These are phyloP conservation scores for Botrytis deweyae DNA, from an alignment of 2,329 filamentous ascomycete genomes.

Conservation along the genomic window DNA sequence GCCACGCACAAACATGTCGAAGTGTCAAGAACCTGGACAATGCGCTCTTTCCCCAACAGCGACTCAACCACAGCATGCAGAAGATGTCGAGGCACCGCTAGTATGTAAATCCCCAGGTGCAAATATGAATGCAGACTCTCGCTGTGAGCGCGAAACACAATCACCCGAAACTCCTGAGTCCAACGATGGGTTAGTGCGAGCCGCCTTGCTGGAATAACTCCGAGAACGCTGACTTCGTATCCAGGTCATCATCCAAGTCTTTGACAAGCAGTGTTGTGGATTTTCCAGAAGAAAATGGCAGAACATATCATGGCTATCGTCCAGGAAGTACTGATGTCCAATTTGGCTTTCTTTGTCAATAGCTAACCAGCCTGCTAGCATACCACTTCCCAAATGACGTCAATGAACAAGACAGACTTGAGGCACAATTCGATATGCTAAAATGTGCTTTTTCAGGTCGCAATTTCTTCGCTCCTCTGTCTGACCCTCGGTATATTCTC, in stretches of 20 bases:
- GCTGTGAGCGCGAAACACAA: not conserved
- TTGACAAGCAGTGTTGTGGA: slow-evolving; percentile 32
- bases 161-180: slow-evolving; percentile 11
- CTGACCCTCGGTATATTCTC: slow-evolving; percentile 38
- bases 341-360: not conserved
- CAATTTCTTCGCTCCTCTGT: slow-evolving; percentile 46
- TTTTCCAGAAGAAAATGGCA: slow-evolving; percentile 33
- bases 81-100: not conserved
- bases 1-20: slow-evolving; percentile 11
- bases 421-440: slow-evolving; percentile 50
- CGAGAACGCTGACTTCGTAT: not conserved
- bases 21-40: not conserved
- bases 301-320: slow-evolving; percentile 31
- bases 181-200: not conserved
- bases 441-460: slow-evolving; percentile 39
- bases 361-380: slow-evolving; percentile 24
- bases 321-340: slow-evolving; percentile 16
- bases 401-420: slow-evolving; percentile 49
- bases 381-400: slow-evolving; percentile 48
- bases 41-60: not conserved
- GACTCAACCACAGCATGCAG: not conserved
- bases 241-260: slow-evolving; percentile 21
- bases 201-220: too few relatives aligned
- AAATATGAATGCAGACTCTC: not conserved
- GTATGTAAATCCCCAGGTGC: not conserved